Evolutionary conservation across 2,329 filamentous ascomycete genomes (phyloP), one percentile per base, ranked within the genome.

Genomic region (Karstenula rhodostoma): DNA sequence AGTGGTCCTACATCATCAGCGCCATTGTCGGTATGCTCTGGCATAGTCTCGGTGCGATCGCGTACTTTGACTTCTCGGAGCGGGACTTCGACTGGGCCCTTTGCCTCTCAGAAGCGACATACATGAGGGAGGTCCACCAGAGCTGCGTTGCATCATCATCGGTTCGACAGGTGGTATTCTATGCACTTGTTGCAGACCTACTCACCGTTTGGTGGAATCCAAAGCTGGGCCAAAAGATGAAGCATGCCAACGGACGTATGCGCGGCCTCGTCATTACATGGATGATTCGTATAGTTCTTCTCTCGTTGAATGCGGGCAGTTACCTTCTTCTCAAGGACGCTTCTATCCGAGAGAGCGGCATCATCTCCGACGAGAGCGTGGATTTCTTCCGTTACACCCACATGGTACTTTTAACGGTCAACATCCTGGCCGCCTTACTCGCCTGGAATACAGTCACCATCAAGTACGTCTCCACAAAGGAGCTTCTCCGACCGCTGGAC

Each of bases 161-260:
- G 12, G 58, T 73, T 33, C 56, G 66, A 22, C 58, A 57, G 19
- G 40, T 70, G 22, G 63, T 73, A 27, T 54, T 63, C 25, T 66
- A 51, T n/a, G 70, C 84, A 22, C 75, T 89, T 22, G 67, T 77
- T 55, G 76, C 83, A 13, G 84, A 84, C 37, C 65, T 87, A 2
- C 67, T 84, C 19, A 84, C 87, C 3, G 76, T 84, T 13, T 90
- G 87, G 84, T 92, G 90, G 90, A 92, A 91, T 63, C 88, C 89
- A 0, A 85, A 84, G 60, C 86, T 91, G 65, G 83, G 86, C 35
- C 82, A 89, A 67, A 85, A 88, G 86, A 57, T 90, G 85, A 72
- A 85, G 82, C 29, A 83, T 79, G 62, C 87, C 86, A 68, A 72
- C 2, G 74, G 73, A 17, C 68, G 73, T 58, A 81, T 91, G 33